phyloP scores from a whole-genome alignment of 495 filamentous ascomycete genomes.

The Trichoderma reesei region DNA sequence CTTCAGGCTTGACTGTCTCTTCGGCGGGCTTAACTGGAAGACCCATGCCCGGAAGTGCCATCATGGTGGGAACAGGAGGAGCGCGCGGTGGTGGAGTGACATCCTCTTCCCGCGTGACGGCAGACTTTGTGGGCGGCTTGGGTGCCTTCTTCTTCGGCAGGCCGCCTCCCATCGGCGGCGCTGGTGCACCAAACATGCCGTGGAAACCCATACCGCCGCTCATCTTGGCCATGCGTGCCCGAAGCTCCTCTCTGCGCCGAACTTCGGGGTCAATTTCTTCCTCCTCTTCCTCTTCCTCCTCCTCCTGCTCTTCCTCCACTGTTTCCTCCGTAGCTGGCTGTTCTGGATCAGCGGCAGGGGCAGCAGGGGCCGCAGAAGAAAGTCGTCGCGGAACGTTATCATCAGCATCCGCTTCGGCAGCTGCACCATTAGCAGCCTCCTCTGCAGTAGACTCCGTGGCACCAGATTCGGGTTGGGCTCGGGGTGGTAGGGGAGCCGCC shows the following conservation, averaged over 20 bases:
- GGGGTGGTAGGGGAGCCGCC: constrained; percentile 31
- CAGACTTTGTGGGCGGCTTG: constrained; percentile 38
- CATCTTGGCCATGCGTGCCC: constrained; percentile 96
- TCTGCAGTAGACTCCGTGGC: constrained; percentile 46
- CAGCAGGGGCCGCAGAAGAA: constrained; percentile 21
- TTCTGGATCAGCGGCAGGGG: constrained; percentile 20
- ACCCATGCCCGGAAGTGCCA: constrained; percentile 67
- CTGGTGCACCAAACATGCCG: constrained; percentile 80
- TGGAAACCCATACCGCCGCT: constrained; percentile 96
- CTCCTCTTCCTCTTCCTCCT: constrained; percentile 66
- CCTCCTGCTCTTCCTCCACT: constrained; percentile 33
- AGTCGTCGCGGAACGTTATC: constrained; percentile 43
- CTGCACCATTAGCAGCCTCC: constrained; percentile 72
- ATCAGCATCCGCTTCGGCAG: constrained; percentile 62
- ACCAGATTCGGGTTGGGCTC: constrained; percentile 10
- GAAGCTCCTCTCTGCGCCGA: constrained; percentile 74
- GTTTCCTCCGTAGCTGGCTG: constrained; percentile 23
- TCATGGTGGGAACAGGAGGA: constrained; percentile 61
- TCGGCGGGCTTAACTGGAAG: constrained; percentile 31
- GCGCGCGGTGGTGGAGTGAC: constrained; percentile 39
- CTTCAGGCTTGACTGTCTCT: constrained; percentile 27
- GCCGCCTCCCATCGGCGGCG: constrained; percentile 47
- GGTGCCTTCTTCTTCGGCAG: constrained; percentile 49
- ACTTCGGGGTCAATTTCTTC: constrained; percentile 90
- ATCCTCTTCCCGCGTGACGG: constrained; percentile 32